Evolutionary conservation across 345 rosid species (phyloP).

Genomic region (Aegle marmelos): DNA sequence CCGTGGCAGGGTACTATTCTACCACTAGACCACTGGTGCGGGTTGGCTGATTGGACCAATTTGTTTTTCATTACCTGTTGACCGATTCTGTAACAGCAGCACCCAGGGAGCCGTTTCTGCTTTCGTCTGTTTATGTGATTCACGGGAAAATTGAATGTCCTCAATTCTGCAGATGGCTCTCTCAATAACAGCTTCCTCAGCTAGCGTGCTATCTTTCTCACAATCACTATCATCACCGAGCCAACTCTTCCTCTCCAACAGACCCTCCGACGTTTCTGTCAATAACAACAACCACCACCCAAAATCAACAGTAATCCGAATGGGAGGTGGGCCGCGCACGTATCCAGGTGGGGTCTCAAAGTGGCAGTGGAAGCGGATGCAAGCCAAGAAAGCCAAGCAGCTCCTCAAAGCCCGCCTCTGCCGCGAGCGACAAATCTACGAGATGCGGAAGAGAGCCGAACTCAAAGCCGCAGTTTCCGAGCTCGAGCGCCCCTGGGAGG

Average conservation of each 20-base stretch:
- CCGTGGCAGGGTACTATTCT: constrained; percentile 63
- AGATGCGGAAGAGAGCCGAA: constrained; percentile 91
- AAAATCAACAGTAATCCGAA: constrained; percentile 48
- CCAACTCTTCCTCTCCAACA: constrained; percentile 29
- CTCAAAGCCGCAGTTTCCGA: constrained; percentile 83
- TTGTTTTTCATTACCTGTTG: too few species aligned
- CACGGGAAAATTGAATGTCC: constrained; percentile 9
- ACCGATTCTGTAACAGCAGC: fast-evolving
- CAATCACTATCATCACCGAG: constrained; percentile 27
- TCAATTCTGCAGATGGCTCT: constrained; percentile 28
- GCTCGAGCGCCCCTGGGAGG: constrained; percentile 92
- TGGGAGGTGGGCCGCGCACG: constrained; percentile 91
- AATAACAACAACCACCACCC: neutral
- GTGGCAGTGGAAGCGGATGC: constrained; percentile 98
- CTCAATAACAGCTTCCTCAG: constrained; percentile 14
- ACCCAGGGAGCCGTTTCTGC: neutral
- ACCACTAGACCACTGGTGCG: constrained; percentile 64
- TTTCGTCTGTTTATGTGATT: neutral
- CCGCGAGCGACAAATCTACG: constrained; percentile 85
- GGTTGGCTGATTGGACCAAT: fast-evolving
- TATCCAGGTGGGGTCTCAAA: constrained; percentile 83
- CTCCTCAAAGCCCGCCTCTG: constrained; percentile 72
- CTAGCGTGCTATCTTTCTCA: constrained; percentile 39
- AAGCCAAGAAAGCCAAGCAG: constrained; percentile 78
- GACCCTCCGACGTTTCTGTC: constrained; percentile 31